Evolutionary conservation across 129 eudicot genomes (phyloP), one percentile per base, ranked within the genome.

Genomic region (Sambucus nigra): DNA sequence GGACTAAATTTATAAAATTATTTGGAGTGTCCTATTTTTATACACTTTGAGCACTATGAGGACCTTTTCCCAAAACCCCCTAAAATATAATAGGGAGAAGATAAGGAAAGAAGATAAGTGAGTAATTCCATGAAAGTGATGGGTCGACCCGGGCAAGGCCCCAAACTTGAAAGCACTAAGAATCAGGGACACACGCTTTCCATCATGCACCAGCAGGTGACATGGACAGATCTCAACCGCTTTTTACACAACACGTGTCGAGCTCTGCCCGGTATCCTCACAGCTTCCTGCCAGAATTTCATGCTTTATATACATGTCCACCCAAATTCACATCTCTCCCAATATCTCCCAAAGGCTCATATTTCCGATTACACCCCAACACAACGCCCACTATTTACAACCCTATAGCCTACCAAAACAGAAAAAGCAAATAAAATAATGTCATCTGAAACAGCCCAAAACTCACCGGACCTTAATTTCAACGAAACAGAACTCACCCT

Each of bases 401-500:
- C 47, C 14, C 18, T 19, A 42, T 7, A 4, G 1, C 20, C 21
- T 40, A 14, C 46, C 46, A 7, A 35, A 17, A 44, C 25, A 50
- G 1, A 50, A 55, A 25, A 18, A n/a, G 47, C 47, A 16, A 15
- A 41, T 7, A 48, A 38, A 5, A 18, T 7, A 63, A 71, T 55
- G 69, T 28, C 73, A 48, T 25, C 61, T 21, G 71, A 69, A 29
- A 55, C 51, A 0, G 64, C 63, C 20, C 53, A 2, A 25, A 15
- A 25, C 35, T 62, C 61, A 55, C 24, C 63, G 69, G 89, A 71
- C 65, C 68, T 74, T 25, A 73, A 75, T 59, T 69, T 66, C 16
- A 64, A 69, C 1, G 94, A 78, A 46, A 84, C 97, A 1, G 95
- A 88, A 80, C 95, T 88, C 52, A 88, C 82, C 19, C 64, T 88